Base-by-base conservation (phyloP, 768 basidiomycete genomes). In the Boletus coccyginus region DNA sequence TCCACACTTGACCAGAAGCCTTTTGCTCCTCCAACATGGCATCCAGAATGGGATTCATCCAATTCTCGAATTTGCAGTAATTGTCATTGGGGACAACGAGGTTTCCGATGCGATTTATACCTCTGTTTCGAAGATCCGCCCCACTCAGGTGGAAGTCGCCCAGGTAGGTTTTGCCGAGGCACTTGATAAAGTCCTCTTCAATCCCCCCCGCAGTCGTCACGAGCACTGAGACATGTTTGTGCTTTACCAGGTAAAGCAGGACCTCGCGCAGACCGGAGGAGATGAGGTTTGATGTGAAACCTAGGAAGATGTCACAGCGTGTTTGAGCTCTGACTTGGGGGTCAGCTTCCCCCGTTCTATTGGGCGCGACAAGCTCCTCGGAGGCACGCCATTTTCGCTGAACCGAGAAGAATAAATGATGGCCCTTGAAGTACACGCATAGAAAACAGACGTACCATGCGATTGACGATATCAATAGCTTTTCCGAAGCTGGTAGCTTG, bases 401-500 rank as follows among this genome's bases (percentile, higher is more conserved):
- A 27, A 14, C 16, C 10, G 24, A 16, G 10, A 7, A 49, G 24
- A 3, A 38, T 12, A 3, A 38, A 19, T n/a, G 16, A 29, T 49
- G 36, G 24, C 2, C 2, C 5, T 36, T 17, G 9, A 24, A 38
- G 16, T 32, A 24, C 16, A 16, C 16, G 35, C 14, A 29, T 13
- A 38, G 7, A 27, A 17, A 36, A 14, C 5, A 38, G 17, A 38
- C 24, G 8, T 16, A 49, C 47, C 47, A 49, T 49, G 35, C 21
- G 47, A 27, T 49, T 38, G 36, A 49, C 16, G 35, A 49, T 49
- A 21, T 38, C 24, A 12, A 49, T 24, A 7, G 47, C 47, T 27
- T 35, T 49, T 38, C 47, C 47, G 12, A 49, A 38, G 47, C 47
- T 49, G 36, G 47, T 49, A 24, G 47, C 47, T 49, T 49, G 47